phyloP scores from a whole-genome alignment of 2,329 filamentous ascomycete genomes.

The Talaromyces sp. region DNA sequence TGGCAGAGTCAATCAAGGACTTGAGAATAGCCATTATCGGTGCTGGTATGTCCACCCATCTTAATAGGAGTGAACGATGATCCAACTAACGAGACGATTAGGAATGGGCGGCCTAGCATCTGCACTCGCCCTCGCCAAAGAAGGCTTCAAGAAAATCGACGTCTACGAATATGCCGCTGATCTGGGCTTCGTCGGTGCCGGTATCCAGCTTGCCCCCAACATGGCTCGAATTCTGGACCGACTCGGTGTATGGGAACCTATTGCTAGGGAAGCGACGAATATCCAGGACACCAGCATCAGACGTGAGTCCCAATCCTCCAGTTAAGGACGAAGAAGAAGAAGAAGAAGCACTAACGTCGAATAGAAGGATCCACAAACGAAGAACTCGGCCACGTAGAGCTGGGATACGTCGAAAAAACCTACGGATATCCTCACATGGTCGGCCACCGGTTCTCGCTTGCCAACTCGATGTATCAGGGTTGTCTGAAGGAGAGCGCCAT shows the following conservation, averaged over 20 bases:
- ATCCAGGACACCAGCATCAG: conserved; percentile 70
- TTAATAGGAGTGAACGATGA: background rate
- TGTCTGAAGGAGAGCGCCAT: conserved; percentile 63
- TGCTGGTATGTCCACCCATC: conserved; percentile 41
- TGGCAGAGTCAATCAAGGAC: conserved; percentile 30
- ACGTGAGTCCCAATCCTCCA: conserved; percentile 41
- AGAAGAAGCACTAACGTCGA: conserved; percentile 9
- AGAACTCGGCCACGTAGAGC: conserved; percentile 68
- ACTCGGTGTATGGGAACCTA: conserved; percentile 68
- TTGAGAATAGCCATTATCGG: conserved; percentile 47
- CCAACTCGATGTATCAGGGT: conserved; percentile 66
- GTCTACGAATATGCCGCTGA: conserved; percentile 71
- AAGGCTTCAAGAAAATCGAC: conserved; percentile 69
- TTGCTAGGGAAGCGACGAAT: conserved; percentile 68
- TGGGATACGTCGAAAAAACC: conserved; percentile 63
- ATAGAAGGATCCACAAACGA: conserved; percentile 63
- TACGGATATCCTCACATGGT: conserved; percentile 78
- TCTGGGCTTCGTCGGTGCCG: conserved; percentile 78
- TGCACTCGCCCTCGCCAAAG: conserved; percentile 70
- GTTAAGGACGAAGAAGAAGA: background rate
- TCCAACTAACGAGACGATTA: conserved; percentile 26
- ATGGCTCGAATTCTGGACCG: conserved; percentile 72
- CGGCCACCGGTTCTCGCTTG: conserved; percentile 70
- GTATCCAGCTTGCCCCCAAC: conserved; percentile 80
- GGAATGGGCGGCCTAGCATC: conserved; percentile 76